Base-by-base conservation (phyloP, 176 grass and related monocot genomes). In the Musa acuminata region DNA sequence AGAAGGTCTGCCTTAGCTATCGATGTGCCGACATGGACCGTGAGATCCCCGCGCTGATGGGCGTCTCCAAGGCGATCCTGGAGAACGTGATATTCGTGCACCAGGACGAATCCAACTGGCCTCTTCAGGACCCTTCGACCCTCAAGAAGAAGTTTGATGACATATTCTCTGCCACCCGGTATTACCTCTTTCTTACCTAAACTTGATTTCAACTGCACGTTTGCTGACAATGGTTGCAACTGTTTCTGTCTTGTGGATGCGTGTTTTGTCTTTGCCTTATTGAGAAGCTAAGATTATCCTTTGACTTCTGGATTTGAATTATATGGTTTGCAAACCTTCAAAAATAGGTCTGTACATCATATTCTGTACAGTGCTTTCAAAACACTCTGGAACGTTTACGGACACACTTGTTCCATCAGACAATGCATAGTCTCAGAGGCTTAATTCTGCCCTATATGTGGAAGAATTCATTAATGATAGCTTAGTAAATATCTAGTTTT, bases 81-180 rank as follows among this genome's bases (percentile, higher is more conserved):
- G 93, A 97, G 79, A 97, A 97, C 70, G 93, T 97, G 72, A 92
- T 97, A 88, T 97, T 97, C 83, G 93, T 92, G 53, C 93, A 97
- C 72, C 93, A 97, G 83, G 93, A 97, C 5, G 93, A 97, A 59
- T 97, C 93, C 43, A 92, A 90, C 88, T 97, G 93, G 93, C 93
- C 93, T 0, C 65, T 97, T 67, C 93, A 97, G 84, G 93, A 97
- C 62, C 85, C 93, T 12, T 97, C 93, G 21, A 97, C 93, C 27
- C 90, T 97, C 64, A 97, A 97, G 55, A 97, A 97, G 83, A 97
- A 97, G 82, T 97, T 97, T 71, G 93, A 97, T 21, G 93, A 97
- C 67, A 97, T 97, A 62, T 97, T 97, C 85, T 97, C 93, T 83
- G 93, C 93, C 19, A 97, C 93, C 43, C 87, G 93, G 93, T 97